Base-by-base conservation (phyloP, 78 protist genomes). In the Dictyostelium purpureum region DNA sequence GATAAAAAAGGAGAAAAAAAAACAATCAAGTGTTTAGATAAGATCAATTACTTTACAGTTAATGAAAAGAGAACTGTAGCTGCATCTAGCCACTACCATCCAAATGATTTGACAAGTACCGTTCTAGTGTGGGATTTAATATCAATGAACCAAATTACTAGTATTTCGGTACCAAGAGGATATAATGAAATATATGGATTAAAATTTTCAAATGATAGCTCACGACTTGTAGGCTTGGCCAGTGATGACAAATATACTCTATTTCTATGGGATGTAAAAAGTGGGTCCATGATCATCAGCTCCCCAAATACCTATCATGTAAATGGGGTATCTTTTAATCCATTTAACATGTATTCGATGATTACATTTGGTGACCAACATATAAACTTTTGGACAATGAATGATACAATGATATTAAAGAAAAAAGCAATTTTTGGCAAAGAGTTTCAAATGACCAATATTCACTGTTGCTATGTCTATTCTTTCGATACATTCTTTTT, bases 241-340 rank as follows among this genome's bases (percentile, higher is more conserved):
- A 43, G n/a, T 21, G 78, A 71, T 71, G 78, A 71, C 4, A 71
- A 71, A 71, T 71, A 24, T 10, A 24, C 78, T 11, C 40, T 71
- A 43, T 71, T 71, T 42, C 9, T 71, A 9, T 71, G 78, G 78
- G 78, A 71, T 26, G 26, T 28, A 5, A 71, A 71, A 43, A 31
- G 4, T 37, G 19, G n/a, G 4, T 71, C 78, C 16, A 33, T 71
- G 1, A 71, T 71, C 1, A 71, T 71, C 37, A 43, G 59, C 2
- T 43, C 78, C 11, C 61, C 78, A 9, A 37, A 43, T 7, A 71
- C 78, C 0, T 71, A 43, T 71, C 28, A 33, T 1, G 51, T 40
- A 4, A 26, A 19, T 24, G 78, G 78, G 2, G 54, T 40, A 26
- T n/a, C 9, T 24, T 71, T 43, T 33, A 71, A 71, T 71, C 52